Conservation (phyloP, 2,329 filamentous ascomycete species). For the Aspergillus uvarum region DNA sequence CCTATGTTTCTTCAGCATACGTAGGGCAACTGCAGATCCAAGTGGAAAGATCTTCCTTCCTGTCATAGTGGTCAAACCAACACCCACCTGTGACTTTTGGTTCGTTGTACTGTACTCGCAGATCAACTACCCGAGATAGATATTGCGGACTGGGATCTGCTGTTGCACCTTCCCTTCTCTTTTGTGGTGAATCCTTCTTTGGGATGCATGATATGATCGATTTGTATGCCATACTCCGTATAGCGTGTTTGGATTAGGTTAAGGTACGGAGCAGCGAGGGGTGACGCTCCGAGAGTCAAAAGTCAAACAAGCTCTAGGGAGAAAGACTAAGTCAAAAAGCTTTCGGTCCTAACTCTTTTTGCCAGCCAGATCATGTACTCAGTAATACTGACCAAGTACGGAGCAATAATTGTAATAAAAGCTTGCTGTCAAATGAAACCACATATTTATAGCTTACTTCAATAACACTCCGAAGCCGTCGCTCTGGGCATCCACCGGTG, state of each 20-base stretch:
- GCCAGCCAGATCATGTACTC: not conserved
- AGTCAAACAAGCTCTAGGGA: not conserved
- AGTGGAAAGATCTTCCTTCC: not conserved
- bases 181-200: not conserved
- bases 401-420: not conserved
- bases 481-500: constrained; percentile 10
- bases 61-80: not conserved
- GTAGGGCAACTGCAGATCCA: not conserved
- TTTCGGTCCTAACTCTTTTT: not conserved
- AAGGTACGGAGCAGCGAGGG: constrained; percentile 14
- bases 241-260: constrained; percentile 17
- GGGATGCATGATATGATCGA: constrained; percentile 14
- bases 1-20: not conserved
- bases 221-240: not conserved
- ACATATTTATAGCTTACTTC: constrained; percentile 2
- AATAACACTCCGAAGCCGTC: constrained; percentile 2
- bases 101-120: constrained; percentile 8
- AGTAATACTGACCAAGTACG: not conserved
- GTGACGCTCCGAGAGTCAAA: not conserved
- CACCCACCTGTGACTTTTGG: not conserved
- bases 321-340: not conserved
- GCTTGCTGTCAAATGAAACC: not conserved
- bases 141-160: constrained; percentile 16
- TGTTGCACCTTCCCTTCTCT: not conserved
- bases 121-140: constrained; percentile 19